Evolutionary conservation across 2,329 filamentous ascomycete species (phyloP), one percentile per base, ranked within the genome.

Genomic region (Botrytis deweyae): DNA sequence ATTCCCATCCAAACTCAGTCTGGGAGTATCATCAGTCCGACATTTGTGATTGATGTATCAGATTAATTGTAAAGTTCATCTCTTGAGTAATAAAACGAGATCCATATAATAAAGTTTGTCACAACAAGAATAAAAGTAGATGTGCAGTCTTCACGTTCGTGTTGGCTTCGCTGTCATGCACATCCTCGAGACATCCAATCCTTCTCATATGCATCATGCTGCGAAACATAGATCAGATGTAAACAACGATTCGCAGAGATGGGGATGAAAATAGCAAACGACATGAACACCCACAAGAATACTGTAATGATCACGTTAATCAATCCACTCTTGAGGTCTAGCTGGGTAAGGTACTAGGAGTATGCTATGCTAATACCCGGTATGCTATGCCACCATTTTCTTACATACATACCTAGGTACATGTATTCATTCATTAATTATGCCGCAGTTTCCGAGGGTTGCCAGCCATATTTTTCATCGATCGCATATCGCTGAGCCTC

Each of bases 401-500:
- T n/a, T 16, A n/a, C 38, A n/a, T 55, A 55, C 12, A 52, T 46
- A 22, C 44, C 18, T 44, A 20, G 42, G 20, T 12, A 52, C 49
- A n/a, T 42, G 14, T 16, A 12, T 52, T 3, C 49, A 55, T n/a
- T 55, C 49, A n/a, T n/a, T n/a, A 1, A 55, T 55, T 55, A 36
- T 33, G 71, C 71, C 71, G 71, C 52, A 62, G 52, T 49, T 68
- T 42, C 63, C 71, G 52, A 58, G 49, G 64, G 59, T 29, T 12
- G 20, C 20, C 20, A 36, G 16, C 42, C 22, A 65, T 46, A n/a
- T 33, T 42, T 49, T 33, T 33, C 59, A 42, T 44, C 22, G 5
- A 33, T 10, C 14, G 62, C n/a, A 55, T 42, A 40, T 71, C n/a
- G 58, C 69, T 65, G 70, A 72, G 70, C 59, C 70, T 72, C 70